These are phyloP conservation scores for Durio zibethinus DNA, from an alignment of 345 rosid species.

Conservation along the genomic window DNA sequence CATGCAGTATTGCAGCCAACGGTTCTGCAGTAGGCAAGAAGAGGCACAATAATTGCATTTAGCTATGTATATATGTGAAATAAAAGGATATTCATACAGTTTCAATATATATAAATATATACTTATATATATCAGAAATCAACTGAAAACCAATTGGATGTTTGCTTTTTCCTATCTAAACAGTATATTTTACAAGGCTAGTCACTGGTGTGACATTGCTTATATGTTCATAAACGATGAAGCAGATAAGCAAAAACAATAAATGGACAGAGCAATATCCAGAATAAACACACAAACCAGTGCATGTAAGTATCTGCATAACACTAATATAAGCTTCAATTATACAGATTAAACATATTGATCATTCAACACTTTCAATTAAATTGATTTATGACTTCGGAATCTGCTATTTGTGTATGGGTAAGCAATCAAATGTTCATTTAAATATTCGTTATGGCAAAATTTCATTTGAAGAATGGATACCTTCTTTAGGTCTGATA, in stretches of 20 bases:
- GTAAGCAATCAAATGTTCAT: not conserved
- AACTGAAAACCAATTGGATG: not conserved
- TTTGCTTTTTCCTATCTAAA: not conserved
- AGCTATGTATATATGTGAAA: not conserved
- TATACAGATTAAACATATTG: not conserved
- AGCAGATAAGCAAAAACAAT: not conserved
- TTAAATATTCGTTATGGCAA: not conserved
- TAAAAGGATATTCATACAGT: not conserved
- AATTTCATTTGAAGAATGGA: not conserved
- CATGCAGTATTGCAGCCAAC: constrained; percentile 49
- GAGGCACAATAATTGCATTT: not conserved
- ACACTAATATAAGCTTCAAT: not conserved
- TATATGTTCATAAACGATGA: not conserved
- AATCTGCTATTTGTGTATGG: not conserved
- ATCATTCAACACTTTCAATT: not conserved
- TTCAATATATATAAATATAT: not conserved
- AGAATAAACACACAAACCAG: not conserved
- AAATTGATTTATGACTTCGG: not conserved
- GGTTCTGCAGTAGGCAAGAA: constrained; percentile 38
- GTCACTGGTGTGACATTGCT: not conserved
- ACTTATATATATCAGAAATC: too few relatives aligned
- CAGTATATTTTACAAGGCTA: not conserved
- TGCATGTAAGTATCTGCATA: not conserved
- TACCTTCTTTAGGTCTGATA: constrained; percentile 82
- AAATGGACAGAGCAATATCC: not conserved